A percentile compares a stretch with the other conserved stretches of the same genome.
Evolutionary conservation across 2,329 filamentous ascomycete genomes (phyloP).

Genomic region (Aspergillus proliferans): DNA sequence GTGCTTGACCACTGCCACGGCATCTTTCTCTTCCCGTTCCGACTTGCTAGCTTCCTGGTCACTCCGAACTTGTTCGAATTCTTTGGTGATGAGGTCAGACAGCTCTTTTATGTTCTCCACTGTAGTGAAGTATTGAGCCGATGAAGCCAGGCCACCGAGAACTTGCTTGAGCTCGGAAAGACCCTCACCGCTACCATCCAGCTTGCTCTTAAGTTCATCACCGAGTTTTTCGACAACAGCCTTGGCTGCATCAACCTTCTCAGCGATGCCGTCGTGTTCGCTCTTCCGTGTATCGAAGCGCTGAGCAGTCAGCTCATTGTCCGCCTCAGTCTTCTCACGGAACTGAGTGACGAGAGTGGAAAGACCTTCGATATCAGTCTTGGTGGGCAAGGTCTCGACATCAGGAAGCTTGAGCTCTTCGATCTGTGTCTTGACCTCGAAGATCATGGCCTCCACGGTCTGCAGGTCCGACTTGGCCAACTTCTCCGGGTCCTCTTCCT

Average conservation of each 20-base stretch:
- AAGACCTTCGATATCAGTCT: constrained; percentile 67
- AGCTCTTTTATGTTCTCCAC: constrained; percentile 63
- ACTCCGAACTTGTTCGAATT: constrained; percentile 80
- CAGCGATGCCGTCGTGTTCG: constrained; percentile 71
- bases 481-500: constrained; percentile 50
- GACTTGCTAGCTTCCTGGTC: constrained; percentile 73
- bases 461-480: constrained; percentile 78
- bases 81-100: constrained; percentile 68
- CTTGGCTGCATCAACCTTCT: constrained; percentile 75
- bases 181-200: constrained; percentile 67
- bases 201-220: constrained; percentile 65
- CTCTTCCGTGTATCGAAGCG: constrained; percentile 77
- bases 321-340: constrained; percentile 55
- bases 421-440: constrained; percentile 76
- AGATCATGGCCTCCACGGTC: constrained; percentile 69
- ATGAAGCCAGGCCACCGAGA: constrained; percentile 63
- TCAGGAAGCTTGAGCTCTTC: constrained; percentile 68
- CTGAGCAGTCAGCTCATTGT: constrained; percentile 68
- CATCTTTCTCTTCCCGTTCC: constrained; percentile 61
- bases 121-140: constrained; percentile 40
- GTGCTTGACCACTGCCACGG: constrained; percentile 52
- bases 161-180: constrained; percentile 53
- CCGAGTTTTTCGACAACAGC: constrained; percentile 71
- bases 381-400: constrained; percentile 63
- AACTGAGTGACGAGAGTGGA: constrained; percentile 65